Evolutionary conservation across 192 early-diverging fungal genomes (phyloP), one percentile per base, ranked within the genome.

Genomic region (Coemansia reversa): DNA sequence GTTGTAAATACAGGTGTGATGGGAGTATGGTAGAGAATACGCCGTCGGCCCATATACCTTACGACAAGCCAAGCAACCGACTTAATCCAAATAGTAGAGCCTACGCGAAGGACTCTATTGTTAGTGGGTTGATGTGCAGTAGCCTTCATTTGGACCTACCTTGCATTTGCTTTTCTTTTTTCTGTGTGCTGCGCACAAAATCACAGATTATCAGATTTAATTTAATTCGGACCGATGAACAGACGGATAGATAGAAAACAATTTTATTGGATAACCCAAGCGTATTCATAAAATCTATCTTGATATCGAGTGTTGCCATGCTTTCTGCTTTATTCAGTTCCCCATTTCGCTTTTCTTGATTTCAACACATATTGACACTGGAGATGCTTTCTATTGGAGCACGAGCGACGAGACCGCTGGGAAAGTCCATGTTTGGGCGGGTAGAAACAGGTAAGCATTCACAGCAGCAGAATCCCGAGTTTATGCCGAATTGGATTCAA

Each of bases 41-140:
- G 18, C 66, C 66, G 7, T 73, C 90, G 11, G 82, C 61, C 30
- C 81, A 84, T 4, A 86, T 59, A 24, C 86, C 84, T 12, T 62
- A 59, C 90, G 88, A 91, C 22, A 91, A 67, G 14, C 90, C 90
- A 20, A n/a, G n/a, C n/a, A n/a, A 75, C 71, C 20, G 89, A 76
- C 14, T 85, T 85, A 78, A 81, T 76, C 19, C 67, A 62, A 52
- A 70, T 58, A 63, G 70, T 72, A 56, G 65, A 71, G 20, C 69
- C 69, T 27, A 27, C 27, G 3, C 27, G 1, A 27, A 27, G 27
- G 27, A 27, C 27, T 27, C 27, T 3, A 27, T 27, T 3, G 27
- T 27, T 27, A 27, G 3, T 1, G 27, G 27, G 27, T 1, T 27
- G 27, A 27, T 27, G 27, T 27, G 27, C 27, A 27, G 27, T 27